Percentiles rank a stretch among this genome's conserved stretches.
These are phyloP conservation scores for Citrullus colocynthis DNA, from an alignment of 306 rosid species.

Conservation along the genomic window DNA sequence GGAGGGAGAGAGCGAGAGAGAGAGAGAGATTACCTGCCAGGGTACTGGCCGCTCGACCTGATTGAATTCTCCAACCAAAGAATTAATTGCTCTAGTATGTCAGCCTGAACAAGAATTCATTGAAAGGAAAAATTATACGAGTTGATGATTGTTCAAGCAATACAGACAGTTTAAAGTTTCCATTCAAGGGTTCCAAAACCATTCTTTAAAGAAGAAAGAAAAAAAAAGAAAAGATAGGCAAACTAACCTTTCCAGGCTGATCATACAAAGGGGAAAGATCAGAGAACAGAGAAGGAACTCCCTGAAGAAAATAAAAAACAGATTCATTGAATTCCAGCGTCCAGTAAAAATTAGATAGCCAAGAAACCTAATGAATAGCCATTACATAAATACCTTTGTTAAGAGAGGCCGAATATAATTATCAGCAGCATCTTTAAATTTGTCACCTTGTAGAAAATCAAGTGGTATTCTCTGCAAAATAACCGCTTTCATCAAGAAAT, in stretches of 20 bases:
- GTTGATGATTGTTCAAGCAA: neutral
- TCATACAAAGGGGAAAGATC: constrained; percentile 88
- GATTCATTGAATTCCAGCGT: neutral
- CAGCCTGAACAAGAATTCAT: constrained; percentile 51
- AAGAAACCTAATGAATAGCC: neutral
- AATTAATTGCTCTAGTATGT: constrained; percentile 80
- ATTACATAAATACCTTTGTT: constrained; percentile 49
- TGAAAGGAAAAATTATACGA: constrained; percentile 2
- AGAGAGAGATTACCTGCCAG: constrained; percentile 46
- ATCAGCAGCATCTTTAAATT: constrained; percentile 78
- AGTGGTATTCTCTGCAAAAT: constrained; percentile 82
- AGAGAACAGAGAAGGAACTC: constrained; percentile 92
- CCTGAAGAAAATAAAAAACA: constrained; percentile 39
- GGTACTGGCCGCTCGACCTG: constrained; percentile 43
- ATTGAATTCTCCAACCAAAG: constrained; percentile 70
- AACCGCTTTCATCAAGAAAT: constrained; percentile 7
- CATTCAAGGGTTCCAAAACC: neutral
- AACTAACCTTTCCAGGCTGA: constrained; percentile 84
- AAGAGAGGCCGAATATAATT: constrained; percentile 84
- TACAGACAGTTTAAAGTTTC: neutral
- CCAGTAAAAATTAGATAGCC: constrained; percentile 8
- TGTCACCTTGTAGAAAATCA: constrained; percentile 80
- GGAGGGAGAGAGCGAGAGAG: no score
- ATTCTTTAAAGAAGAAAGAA: neutral
- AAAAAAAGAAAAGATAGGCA: neutral